Conservation (phyloP, 2,329 filamentous ascomycete genomes). For the Nigrospora osmanthi region DNA sequence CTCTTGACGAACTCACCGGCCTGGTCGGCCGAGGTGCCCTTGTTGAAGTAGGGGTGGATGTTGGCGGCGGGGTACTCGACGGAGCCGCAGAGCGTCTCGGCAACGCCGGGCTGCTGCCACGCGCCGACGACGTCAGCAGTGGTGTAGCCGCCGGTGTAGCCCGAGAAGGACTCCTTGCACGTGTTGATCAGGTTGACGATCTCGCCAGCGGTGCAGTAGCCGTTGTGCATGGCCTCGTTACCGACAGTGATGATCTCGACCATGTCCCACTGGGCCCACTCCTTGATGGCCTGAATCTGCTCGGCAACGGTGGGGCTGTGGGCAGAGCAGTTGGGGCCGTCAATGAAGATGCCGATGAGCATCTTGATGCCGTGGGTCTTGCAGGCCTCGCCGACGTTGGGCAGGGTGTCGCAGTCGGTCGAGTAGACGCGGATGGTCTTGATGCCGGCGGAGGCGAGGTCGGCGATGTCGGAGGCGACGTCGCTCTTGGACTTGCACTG, state of each 20-base stretch:
- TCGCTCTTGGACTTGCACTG: conserved; percentile 56
- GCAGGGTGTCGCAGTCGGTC: conserved; percentile 79
- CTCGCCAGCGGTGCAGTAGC: conserved; percentile 53
- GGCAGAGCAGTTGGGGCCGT: conserved; percentile 52
- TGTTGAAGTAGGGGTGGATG: conserved; percentile 93
- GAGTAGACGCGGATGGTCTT: conserved; percentile 74
- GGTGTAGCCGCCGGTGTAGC: conserved; percentile 69
- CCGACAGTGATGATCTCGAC: conserved; percentile 78
- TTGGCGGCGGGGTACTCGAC: conserved; percentile 80
- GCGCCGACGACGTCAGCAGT: conserved; percentile 80
- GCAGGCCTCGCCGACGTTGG: conserved; percentile 65
- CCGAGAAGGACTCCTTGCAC: conserved; percentile 59
- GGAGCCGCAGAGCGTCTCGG: conserved; percentile 55
- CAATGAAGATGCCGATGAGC: conserved; percentile 85
- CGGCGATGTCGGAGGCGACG: conserved; percentile 52
- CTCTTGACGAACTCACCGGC: conserved; percentile 71
- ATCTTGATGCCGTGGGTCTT: conserved; percentile 62
- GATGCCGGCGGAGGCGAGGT: conserved; percentile 62
- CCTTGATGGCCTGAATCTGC: conserved; percentile 67
- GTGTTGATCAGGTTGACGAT: conserved; percentile 65
- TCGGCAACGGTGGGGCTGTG: conserved; percentile 52
- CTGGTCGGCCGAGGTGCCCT: conserved; percentile 47
- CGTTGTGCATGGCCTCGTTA: conserved; percentile 84
- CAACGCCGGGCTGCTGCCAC: conserved; percentile 58
- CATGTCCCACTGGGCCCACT: conserved; percentile 66